Percentiles rank a stretch among this genome's conserved stretches.
Evolutionary conservation across 164 flowering plant genomes (phyloP).

Genomic region (Liriodendron chinense): DNA sequence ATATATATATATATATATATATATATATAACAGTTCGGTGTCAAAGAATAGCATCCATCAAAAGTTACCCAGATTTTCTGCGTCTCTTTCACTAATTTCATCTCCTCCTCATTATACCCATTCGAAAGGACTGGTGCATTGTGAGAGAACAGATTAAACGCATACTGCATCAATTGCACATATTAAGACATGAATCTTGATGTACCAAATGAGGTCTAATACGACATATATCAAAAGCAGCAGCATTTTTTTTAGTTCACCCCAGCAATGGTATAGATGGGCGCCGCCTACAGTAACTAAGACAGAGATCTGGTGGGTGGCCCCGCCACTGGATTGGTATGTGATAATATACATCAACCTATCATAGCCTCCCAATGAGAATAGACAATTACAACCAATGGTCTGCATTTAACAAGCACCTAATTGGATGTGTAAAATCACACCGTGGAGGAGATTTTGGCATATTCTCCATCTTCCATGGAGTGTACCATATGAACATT

Average conservation of each 20-base stretch:
- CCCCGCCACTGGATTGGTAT: background rate
- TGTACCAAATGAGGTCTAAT: background rate
- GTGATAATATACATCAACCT: background rate
- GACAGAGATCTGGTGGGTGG: background rate
- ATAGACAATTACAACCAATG: no score
- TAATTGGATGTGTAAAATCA: background rate
- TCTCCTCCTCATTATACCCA: conserved; percentile 99
- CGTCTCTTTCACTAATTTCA: conserved; percentile 97
- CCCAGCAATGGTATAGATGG: background rate
- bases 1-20: no score
- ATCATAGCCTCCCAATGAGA: background rate
- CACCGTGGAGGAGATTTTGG: background rate
- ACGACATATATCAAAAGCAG: background rate
- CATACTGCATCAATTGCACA: conserved; percentile 66
- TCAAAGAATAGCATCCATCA: background rate
- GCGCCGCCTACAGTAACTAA: no score
- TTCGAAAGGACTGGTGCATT: conserved; percentile 85
- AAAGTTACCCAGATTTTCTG: conserved; percentile 89
- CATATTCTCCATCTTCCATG: background rate
- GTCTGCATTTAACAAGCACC: background rate
- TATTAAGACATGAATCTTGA: background rate
- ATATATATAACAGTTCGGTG: no score
- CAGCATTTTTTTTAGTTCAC: background rate
- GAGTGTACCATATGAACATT: no score
- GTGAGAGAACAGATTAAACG: conserved; percentile 93